phyloP scores from a whole-genome alignment of 495 filamentous ascomycete genomes.

The Penicillium macrosclerotiorum region DNA sequence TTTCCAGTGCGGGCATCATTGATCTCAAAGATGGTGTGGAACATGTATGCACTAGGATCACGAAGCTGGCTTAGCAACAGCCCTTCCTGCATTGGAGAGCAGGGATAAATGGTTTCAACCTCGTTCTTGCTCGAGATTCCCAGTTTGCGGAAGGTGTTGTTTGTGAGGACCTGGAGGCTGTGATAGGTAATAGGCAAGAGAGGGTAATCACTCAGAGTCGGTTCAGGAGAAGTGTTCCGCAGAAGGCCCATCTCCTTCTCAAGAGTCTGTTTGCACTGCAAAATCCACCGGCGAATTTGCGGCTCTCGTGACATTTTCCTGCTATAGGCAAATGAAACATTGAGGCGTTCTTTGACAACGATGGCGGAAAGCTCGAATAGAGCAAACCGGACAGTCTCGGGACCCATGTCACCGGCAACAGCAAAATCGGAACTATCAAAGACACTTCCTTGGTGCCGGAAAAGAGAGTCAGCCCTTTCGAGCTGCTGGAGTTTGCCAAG shows the following conservation, averaged over 20 bases:
- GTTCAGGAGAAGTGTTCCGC: conserved; percentile 46
- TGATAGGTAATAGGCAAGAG: conserved; percentile 61
- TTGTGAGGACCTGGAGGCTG: conserved; percentile 40
- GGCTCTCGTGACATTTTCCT: conserved; percentile 54
- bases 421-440: conserved; percentile 42
- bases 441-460: conserved; percentile 57
- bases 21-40: conserved; percentile 47
- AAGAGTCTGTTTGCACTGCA: conserved; percentile 57
- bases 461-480: conserved; percentile 56
- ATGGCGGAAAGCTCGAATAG: conserved; percentile 63
- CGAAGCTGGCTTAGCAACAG: conserved; percentile 63
- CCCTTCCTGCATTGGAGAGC: conserved; percentile 64
- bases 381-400: conserved; percentile 51
- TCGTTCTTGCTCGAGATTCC: conserved; percentile 43
- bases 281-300: conserved; percentile 58
- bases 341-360: conserved; percentile 57
- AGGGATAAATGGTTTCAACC: conserved; percentile 62
- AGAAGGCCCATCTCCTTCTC: conserved; percentile 53
- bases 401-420: conserved; percentile 44
- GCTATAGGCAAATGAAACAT: conserved; percentile 62
- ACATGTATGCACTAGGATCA: conserved; percentile 45
- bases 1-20: conserved; percentile 18
- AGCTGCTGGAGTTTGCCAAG: conserved; percentile 59
- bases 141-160: conserved; percentile 47
- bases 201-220: conserved; percentile 63